Evolutionary conservation across 257 asterid species (phyloP), one percentile per base, ranked within the genome.

Genomic region (Fraxinus excelsior): DNA sequence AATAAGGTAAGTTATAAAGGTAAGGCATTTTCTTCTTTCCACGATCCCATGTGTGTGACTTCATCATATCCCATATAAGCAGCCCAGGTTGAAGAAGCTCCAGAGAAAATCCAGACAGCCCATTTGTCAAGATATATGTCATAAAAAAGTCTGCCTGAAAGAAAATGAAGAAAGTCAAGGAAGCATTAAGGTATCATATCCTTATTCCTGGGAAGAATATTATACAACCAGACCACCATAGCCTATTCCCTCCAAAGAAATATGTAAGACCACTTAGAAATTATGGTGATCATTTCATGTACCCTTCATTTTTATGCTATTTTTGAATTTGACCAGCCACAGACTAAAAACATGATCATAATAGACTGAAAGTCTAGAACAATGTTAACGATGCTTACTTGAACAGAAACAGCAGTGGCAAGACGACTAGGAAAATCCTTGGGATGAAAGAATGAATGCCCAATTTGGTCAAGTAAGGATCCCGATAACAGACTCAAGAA

Each of bases 41-140:
- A 16, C 88, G 88, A 67, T 84, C 85, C 94, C 96, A 93, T 32
- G 74, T 84, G 74, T 78, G 81, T 1, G 96, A 88, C 83, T 37
- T 93, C 58, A 93, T 74, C 19, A 85, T 75, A 79, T 95, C 96
- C 99, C 96, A 90, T 0, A 85, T 77, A n/a, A 93, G 91, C 78
- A 95, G 88, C 71, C 97, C 99, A 51, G 99, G 97, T 84, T 95
- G 99, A 78, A 95, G 97, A 80, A 90, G 85, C 90, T 95, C 99
- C 75, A 95, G 85, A 64, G 98, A 91, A 85, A 95, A 95, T 68
- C 99, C 97, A 0, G 90, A 87, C 53, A 95, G 85, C 81, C 99
- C 97, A 76, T 90, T 95, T 9, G 98, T 93, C 82, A 93, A 81
- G 80, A 95, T 93, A 86, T 93, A 91, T 1, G 99, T 93, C 91